Conservation (phyloP, 2,329 filamentous ascomycete genomes). For the Ascochyta koolunga region DNA sequence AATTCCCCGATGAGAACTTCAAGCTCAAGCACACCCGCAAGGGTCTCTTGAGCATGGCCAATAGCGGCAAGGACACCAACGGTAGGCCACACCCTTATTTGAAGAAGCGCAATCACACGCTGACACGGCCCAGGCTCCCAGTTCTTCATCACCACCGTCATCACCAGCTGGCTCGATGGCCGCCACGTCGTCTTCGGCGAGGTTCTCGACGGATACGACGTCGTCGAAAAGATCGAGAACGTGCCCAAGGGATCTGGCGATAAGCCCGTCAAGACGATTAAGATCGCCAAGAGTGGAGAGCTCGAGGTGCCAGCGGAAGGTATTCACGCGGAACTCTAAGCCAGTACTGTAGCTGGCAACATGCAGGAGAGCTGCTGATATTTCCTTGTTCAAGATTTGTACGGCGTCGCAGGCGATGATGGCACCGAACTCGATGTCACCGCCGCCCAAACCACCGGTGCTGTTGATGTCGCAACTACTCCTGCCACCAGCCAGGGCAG, state of each 20-base stretch:
- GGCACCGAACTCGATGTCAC: constrained; percentile 53
- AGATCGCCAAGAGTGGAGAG: constrained; percentile 84
- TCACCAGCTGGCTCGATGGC: constrained; percentile 83
- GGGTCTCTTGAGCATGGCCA: constrained; percentile 76
- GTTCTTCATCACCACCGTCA: constrained; percentile 87
- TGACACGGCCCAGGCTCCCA: constrained; percentile 71
- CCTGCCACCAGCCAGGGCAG: constrained; percentile 27
- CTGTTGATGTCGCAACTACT: constrained; percentile 34
- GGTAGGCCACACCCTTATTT: background rate
- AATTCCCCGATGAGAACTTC: constrained; percentile 92
- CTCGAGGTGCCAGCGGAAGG: constrained; percentile 84
- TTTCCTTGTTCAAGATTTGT: constrained; percentile 52
- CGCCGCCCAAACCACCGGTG: constrained; percentile 27
- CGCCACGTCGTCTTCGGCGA: constrained; percentile 88
- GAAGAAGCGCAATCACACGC: background rate
- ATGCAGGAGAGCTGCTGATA: constrained; percentile 52
- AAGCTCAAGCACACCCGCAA: constrained; percentile 90
- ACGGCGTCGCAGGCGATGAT: constrained; percentile 51
- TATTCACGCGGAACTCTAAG: constrained; percentile 89
- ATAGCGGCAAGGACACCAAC: constrained; percentile 75
- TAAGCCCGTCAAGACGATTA: constrained; percentile 72
- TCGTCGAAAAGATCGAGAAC: constrained; percentile 80
- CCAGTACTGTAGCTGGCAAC: constrained; percentile 38
- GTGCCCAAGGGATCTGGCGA: constrained; percentile 69
- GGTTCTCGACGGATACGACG: constrained; percentile 82